Evolutionary conservation across 2,329 filamentous ascomycete species (phyloP).

Genomic region (Penicillium corylophilum): DNA sequence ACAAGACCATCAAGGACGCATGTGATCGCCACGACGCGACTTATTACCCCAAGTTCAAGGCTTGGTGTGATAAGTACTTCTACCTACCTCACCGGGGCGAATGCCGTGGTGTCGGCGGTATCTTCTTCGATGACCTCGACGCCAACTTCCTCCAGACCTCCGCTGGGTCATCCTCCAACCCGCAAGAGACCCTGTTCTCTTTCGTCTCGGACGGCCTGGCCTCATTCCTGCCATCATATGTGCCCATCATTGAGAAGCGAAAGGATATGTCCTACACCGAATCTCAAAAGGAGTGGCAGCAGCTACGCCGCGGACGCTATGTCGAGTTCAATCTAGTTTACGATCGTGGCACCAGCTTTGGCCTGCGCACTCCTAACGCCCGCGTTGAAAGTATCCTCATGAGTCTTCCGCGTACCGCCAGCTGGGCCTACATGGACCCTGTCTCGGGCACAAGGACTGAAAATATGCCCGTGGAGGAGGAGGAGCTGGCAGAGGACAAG

Average conservation of each 20-base stretch:
- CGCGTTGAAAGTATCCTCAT: conserved; percentile 96
- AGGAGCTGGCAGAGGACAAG: conserved; percentile 34
- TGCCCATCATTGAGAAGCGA: conserved; percentile 82
- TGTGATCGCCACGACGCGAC: conserved; percentile 90
- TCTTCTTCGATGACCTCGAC: conserved; percentile 98
- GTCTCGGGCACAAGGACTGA: conserved; percentile 47
- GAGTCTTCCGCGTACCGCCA: conserved; percentile 89
- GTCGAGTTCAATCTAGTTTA: conserved; percentile 99
- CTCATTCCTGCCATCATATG: conserved; percentile 84
- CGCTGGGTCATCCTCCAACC: conserved; percentile 62
- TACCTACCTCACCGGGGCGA: conserved; percentile 88
- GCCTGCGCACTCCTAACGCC: conserved; percentile 85
- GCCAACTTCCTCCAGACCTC: conserved; percentile 46
- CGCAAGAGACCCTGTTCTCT: conserved; percentile 84
- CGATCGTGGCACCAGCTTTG: conserved; percentile 91
- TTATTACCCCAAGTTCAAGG: conserved; percentile 94
- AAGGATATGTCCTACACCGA: conserved; percentile 91
- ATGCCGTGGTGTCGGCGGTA: conserved; percentile 83
- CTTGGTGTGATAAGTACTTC: conserved; percentile 98
- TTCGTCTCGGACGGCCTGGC: conserved; percentile 83
- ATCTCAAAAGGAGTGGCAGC: conserved; percentile 93
- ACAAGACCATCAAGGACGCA: conserved; percentile 84
- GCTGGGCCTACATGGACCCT: conserved; percentile 92
- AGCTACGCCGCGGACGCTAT: conserved; percentile 88
- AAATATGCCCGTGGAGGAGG: conserved; percentile 49